Evolutionary conservation across 140 eudicot species (phyloP), one percentile per base, ranked within the genome.

Genomic region (Cichorium intybus): DNA sequence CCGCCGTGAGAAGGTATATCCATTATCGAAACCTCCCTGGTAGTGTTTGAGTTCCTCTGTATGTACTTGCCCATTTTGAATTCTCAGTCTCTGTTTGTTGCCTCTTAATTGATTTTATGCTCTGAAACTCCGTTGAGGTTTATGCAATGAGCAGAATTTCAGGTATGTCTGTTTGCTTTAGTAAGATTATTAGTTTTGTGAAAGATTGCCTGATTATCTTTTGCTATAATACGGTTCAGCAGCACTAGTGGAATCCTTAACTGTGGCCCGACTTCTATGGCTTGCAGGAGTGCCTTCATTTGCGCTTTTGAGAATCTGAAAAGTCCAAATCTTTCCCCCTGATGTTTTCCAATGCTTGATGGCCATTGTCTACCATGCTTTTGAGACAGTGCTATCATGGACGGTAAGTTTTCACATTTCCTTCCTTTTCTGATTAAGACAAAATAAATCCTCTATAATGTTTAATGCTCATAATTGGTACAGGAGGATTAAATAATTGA

Each of bases 181-280:
- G 45, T 46, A 34, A 31, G 18, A 39, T 10, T 63, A 26, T 35
- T 64, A 9, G 68, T 58, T 24, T 10, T 51, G 47, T 60, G 52
- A 51, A 54, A 15, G 49, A 24, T 63, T 21, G 43, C 24, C 37
- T 63, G 24, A 47, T 64, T 28, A 11, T n/a, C n/a, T 47, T 14
- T 46, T 68, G 55, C 63, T 41, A 88, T 92, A 48, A 92, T 83
- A 77, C 79, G 99, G 73, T 92, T 92, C 68, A 92, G 93, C 81
- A 92, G 99, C 90, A 92, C 88, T 46, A 95, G 99, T 24, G 99
- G 99, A 47, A 85, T 92, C 72, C 97, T 92, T 10, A 92, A 83
- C 56, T 82, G 95, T 64, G 81, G 79, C 54, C 75, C 95, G 29
- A 68, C 15, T 73, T 79, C 90, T 34, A 71, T 81, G 46, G 84